Evolutionary conservation across 805 yeast species (phyloP), one percentile per base, ranked within the genome.

Genomic region (Saccharomycopsis guyanensis): DNA sequence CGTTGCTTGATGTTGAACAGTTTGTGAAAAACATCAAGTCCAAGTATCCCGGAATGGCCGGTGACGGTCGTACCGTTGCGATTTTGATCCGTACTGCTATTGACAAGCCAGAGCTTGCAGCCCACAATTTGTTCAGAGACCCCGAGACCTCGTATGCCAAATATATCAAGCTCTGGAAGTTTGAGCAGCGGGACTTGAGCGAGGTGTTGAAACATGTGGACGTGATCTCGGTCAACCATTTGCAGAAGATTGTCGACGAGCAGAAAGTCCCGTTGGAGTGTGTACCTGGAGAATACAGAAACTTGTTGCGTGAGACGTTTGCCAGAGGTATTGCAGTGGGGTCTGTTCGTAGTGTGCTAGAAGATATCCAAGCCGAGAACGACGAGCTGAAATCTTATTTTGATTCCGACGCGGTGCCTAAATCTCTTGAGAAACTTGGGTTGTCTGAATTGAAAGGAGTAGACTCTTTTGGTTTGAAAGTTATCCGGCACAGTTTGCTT

Each of bases 401-500:
- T 34, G 20, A 29, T 4, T 4, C 40, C 16, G 57, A 57, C 23
- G 58, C 55, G 18, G 42, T 57, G 2, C 60, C 68, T 34, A 70
- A 67, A 15, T 56, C 75, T 0, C 57, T 86, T 12, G 72, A 71
- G 2, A 84, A 82, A 51, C 75, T 75, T 36, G 69, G 66, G 6
- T 68, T 72, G 29, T 78, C 70, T 2, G 66, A 66, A 13, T 69
- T 89, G 41, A 63, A 65, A 40, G 71, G 94, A 1, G 95, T 86
- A 6, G 81, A 79, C 38, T 77, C 95, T 0, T 76, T 78, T 50
- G 94, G 93, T 10, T 72, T 88, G 65, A 81, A 80, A 54, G 82
- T 81, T 13, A 81, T 89, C 49, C 77, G 91, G 59, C 86, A 84
- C 55, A 76, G 91, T 2, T 68, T 88, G 34, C 59, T 78, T 19